These are phyloP conservation scores for Trametes pubescens DNA, from an alignment of 1,284 basidiomycete species.

Conservation along the genomic window DNA sequence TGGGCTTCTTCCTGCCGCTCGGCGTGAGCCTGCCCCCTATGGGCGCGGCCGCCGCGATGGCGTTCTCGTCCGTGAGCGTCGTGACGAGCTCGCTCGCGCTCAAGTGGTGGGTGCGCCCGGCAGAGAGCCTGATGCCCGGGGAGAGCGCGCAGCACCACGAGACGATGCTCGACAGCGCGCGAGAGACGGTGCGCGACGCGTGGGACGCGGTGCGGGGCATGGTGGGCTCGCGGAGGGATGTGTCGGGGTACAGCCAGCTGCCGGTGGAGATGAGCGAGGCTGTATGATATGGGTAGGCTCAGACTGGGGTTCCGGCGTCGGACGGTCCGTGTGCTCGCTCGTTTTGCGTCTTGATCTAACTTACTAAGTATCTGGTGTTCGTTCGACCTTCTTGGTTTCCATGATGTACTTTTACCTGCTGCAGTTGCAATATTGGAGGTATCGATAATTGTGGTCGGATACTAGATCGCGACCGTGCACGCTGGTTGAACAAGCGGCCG, in stretches of 20 bases:
- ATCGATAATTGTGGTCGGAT: too few relatives aligned
- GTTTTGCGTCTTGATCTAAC: too few relatives aligned
- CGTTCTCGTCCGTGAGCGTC: conserved; percentile 95
- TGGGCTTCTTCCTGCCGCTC: conserved; percentile 95
- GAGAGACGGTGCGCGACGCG: conserved; percentile 46
- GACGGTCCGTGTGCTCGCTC: too few relatives aligned
- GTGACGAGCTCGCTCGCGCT: conserved; percentile 90
- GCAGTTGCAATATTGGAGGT: too few relatives aligned
- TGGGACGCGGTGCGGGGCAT: conserved; percentile 55
- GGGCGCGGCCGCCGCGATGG: conserved; percentile 98
- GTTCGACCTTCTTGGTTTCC: too few relatives aligned
- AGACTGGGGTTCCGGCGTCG: too few relatives aligned
- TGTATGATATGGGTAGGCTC: conserved; percentile 25
- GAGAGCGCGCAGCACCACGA: conserved; percentile 53
- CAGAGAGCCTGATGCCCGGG: conserved; percentile 72
- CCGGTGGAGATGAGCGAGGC: conserved; percentile 69
- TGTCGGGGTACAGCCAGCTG: conserved; percentile 69
- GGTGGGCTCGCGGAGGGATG: conserved; percentile 50
- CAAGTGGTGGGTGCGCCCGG: conserved; percentile 85
- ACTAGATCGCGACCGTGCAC: too few relatives aligned
- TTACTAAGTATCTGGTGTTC: too few relatives aligned
- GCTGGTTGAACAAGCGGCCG: too few relatives aligned
- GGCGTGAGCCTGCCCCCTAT: conserved; percentile 96
- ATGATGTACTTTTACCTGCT: too few relatives aligned
- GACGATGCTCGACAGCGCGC: conserved; percentile 55